phyloP scores from a whole-genome alignment of 768 basidiomycete genomes.

The Tulasnella sp. region DNA sequence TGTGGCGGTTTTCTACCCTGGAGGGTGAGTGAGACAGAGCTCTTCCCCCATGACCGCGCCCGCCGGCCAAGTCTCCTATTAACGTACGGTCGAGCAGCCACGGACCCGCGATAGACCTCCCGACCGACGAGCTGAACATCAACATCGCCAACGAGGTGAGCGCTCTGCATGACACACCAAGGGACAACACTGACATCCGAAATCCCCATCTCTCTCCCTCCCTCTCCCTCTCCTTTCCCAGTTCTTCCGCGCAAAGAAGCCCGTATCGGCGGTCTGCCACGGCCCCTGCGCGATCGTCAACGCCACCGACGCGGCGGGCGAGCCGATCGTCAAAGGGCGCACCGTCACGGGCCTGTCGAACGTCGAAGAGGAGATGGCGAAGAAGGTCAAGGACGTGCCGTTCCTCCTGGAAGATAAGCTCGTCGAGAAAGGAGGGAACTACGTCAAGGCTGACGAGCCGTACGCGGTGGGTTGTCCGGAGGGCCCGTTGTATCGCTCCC shows the following conservation, averaged over 20 bases:
- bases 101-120: slow-evolving; percentile 62
- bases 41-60: background rate
- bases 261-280: slow-evolving; percentile 66
- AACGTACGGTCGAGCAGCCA: slow-evolving; percentile 25
- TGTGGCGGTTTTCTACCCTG: slow-evolving; percentile 64
- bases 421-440: slow-evolving; percentile 48
- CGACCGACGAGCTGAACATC: slow-evolving; percentile 43
- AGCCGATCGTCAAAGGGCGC: slow-evolving; percentile 53
- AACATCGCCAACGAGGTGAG: slow-evolving; percentile 48
- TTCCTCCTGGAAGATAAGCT: slow-evolving; percentile 63
- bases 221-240: slow-evolving; percentile 19
- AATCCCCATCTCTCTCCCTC: background rate
- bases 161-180: too few species aligned
- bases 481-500: too few species aligned
- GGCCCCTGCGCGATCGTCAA: slow-evolving; percentile 58
- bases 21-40: slow-evolving; percentile 36
- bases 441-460: slow-evolving; percentile 41
- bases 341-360: slow-evolving; percentile 59
- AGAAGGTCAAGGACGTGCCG: slow-evolving; percentile 41
- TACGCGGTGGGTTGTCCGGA: slow-evolving; percentile 39
- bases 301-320: slow-evolving; percentile 41
- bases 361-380: slow-evolving; percentile 44
- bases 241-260: slow-evolving; percentile 59
- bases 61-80: background rate
- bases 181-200: too few species aligned